A percentile compares a stretch with the other conserved stretches of the same genome.
These are phyloP conservation scores for Camelina laxa DNA, from an alignment of 345 rosid genomes.

Conservation along the genomic window DNA sequence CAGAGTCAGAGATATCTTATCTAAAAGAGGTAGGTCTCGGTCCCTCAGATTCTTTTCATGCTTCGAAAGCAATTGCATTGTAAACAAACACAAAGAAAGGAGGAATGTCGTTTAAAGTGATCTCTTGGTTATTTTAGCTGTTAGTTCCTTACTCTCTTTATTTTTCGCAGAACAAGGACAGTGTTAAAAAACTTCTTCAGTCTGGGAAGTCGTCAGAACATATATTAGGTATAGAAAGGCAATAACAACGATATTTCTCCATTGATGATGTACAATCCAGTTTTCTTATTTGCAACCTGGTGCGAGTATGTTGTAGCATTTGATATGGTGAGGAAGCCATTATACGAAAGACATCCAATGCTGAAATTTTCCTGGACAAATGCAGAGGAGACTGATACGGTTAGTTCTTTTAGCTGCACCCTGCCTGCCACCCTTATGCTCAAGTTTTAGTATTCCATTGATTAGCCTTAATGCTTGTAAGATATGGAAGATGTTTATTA, in stretches of 20 bases:
- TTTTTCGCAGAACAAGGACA: slow-evolving; percentile 63
- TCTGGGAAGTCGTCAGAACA: slow-evolving; percentile 65
- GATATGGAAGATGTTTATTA: slow-evolving; percentile 12
- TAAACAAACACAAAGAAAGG: slow-evolving; percentile 6
- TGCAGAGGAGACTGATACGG: slow-evolving; percentile 87
- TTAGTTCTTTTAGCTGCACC: slow-evolving; percentile 46
- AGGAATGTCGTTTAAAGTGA: not conserved
- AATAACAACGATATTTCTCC: slow-evolving; percentile 14
- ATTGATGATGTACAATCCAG: slow-evolving; percentile 17
- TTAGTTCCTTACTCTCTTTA: slow-evolving; percentile 8
- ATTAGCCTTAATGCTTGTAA: slow-evolving; percentile 26
- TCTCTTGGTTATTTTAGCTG: slow-evolving; percentile 12
- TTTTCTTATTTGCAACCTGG: slow-evolving; percentile 32
- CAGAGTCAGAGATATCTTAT: slow-evolving; percentile 79
- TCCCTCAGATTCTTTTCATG: slow-evolving; percentile 25
- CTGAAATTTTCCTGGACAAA: slow-evolving; percentile 86
- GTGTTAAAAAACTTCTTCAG: slow-evolving; percentile 67
- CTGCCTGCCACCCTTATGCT: not conserved
- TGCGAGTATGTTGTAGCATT: slow-evolving; percentile 62
- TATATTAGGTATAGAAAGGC: slow-evolving; percentile 63
- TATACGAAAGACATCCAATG: slow-evolving; percentile 97
- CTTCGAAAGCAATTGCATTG: slow-evolving; percentile 18
- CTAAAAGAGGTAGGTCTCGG: slow-evolving; percentile 68
- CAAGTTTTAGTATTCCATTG: slow-evolving; percentile 16
- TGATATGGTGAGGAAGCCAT: slow-evolving; percentile 83